phyloP scores from a whole-genome alignment of 2,329 filamentous ascomycete genomes.

The Trichoderma sp. region DNA sequence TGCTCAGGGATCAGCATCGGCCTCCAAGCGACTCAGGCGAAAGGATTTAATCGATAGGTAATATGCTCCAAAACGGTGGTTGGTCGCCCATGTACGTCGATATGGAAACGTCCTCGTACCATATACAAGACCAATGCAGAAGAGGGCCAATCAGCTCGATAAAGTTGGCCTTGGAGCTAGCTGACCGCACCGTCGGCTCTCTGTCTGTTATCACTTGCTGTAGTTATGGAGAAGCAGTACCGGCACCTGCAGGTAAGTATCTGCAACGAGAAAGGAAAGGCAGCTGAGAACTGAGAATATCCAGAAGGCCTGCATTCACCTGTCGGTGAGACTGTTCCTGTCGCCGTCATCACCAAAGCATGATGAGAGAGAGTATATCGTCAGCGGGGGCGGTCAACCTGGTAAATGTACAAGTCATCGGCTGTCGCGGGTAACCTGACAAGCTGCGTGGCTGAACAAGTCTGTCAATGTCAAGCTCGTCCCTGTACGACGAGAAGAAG shows the following conservation, averaged over 20 bases:
- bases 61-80: background rate
- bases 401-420: background rate
- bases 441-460: background rate
- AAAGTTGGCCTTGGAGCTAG: background rate
- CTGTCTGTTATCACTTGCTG: background rate
- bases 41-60: background rate
- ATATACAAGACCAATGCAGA: background rate
- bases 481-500: background rate
- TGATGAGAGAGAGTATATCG: background rate
- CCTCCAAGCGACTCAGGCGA: background rate
- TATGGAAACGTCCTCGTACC: background rate
- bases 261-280: background rate
- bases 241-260: background rate
- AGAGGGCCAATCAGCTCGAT: background rate
- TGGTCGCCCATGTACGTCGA: background rate
- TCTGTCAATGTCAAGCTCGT: background rate
- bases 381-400: background rate
- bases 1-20: background rate
- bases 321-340: background rate
- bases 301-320: background rate
- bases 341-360: background rate
- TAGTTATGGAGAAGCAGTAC: background rate
- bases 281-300: conserved; percentile 8
- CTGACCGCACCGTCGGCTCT: background rate
- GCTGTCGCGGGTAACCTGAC: background rate